phyloP scores from a whole-genome alignment of 495 filamentous ascomycete genomes.

The Talaromyces liani region DNA sequence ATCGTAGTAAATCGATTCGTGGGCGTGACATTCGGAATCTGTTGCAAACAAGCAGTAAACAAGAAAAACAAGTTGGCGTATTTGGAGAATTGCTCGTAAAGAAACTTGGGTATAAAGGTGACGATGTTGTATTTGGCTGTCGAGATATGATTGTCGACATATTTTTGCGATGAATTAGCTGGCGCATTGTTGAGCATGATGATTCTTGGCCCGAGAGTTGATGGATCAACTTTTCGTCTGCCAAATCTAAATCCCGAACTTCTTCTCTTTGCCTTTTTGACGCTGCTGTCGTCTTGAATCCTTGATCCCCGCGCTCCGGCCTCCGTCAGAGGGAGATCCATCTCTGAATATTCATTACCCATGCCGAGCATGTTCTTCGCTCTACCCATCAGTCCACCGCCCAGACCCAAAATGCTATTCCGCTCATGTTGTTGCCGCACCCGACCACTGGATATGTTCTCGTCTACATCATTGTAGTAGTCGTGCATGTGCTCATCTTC shows the following conservation, averaged over 20 bases:
- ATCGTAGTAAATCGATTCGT: constrained; percentile 96
- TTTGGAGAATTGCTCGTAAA: constrained; percentile 98
- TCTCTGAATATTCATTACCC: constrained; percentile 89
- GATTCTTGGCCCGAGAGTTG: constrained; percentile 81
- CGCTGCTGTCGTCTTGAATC: constrained; percentile 22
- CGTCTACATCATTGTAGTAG: constrained; percentile 48
- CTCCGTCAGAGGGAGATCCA: constrained; percentile 94
- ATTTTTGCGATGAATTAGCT: constrained; percentile 81
- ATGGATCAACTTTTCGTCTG: constrained; percentile 75
- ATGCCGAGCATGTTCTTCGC: constrained; percentile 90
- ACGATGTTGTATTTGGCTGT: constrained; percentile 96
- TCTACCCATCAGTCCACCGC: constrained; percentile 76
- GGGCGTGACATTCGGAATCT: constrained; percentile 90
- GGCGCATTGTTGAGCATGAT: constrained; percentile 98
- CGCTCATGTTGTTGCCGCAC: constrained; percentile 60
- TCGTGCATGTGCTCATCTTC: constrained; percentile 64
- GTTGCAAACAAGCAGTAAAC: constrained; percentile 91
- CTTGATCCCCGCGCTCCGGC: constrained; percentile 46
- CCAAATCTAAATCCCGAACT: constrained; percentile 83
- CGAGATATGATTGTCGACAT: constrained; percentile 91
- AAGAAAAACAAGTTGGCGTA: constrained; percentile 99
- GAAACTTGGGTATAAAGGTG: constrained; percentile 95
- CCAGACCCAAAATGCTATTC: constrained; percentile 80
- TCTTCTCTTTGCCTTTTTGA: constrained; percentile 38
- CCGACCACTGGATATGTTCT: constrained; percentile 45